Base-by-base conservation (phyloP, 2,329 filamentous ascomycete genomes). In the Fusarium sp. region DNA sequence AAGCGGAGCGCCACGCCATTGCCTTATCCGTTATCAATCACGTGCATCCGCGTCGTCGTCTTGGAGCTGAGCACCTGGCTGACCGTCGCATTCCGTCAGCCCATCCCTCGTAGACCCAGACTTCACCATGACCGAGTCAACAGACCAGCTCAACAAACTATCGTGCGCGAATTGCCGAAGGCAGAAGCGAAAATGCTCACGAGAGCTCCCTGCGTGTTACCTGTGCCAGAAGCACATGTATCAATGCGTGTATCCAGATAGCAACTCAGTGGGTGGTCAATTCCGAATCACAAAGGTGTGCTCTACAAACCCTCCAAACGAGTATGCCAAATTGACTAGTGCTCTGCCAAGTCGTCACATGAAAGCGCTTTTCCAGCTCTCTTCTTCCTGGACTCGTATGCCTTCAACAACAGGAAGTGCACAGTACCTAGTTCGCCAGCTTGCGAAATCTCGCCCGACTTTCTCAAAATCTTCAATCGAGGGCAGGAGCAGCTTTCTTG, bases 181-280 rank as follows among this genome's bases (percentile, higher is more conserved):
- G 31, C 61, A 64, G 50, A 64, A 64, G 41, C 50, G 61, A 11
- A 64, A 55, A 44, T 64, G 61, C 31, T 60, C 34, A 11, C 61
- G 61, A 11, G 56, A 64, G 27, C 48, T 64, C 12, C 61, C 61
- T 3, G 44, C 55, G 8, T 64, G 61, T 15, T 39, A 60, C 10
- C 48, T 64, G 5, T 64, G 61, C 16, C 56, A 37, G 3, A 64
- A 60, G 9, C 60, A 55, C 30, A 31, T 41, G 2, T 27, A 56
- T 4, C 36, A 7, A 16, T 64, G 61, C 31, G 50, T 39, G 30
- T 64, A 64, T 50, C 61, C 56, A 9, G 43, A 60, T 4, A 44
- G 18, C 18, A 39, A 28, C 30, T 28, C 15, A 13, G 16, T 34
- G 8, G 27, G 52, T 9, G 51, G n/a, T 3, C 16, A 18, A 31